These are phyloP conservation scores for Cutaneotrichosporon cutaneum DNA, from an alignment of 1,284 basidiomycete genomes.

Conservation along the genomic window DNA sequence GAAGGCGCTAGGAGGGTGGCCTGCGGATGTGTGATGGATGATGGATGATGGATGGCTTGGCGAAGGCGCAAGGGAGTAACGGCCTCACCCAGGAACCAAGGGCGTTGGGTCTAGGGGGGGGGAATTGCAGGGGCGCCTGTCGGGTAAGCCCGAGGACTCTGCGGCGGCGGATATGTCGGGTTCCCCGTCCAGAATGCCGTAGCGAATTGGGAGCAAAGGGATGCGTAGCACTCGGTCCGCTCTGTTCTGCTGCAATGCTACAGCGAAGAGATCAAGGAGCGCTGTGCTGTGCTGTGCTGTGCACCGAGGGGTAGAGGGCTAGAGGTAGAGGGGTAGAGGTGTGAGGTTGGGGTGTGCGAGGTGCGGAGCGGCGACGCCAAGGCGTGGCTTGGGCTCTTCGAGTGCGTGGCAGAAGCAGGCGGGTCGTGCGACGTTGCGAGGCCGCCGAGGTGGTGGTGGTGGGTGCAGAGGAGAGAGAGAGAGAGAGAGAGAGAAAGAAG, in stretches of 20 bases:
- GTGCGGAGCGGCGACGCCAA: not conserved
- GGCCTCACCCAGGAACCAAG: not conserved
- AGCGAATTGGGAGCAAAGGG: not conserved
- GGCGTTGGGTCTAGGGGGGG: not conserved
- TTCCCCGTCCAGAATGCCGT: not conserved
- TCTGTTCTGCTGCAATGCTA: not conserved
- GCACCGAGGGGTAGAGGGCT: not conserved
- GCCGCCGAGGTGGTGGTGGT: not conserved
- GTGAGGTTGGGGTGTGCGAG: not conserved
- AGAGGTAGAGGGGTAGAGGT: not conserved
- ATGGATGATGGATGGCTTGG: slow-evolving; percentile 2
- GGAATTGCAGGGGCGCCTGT: not conserved
- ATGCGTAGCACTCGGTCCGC: not conserved
- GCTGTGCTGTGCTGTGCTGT: too few relatives aligned
- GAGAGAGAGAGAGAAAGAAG: not conserved
- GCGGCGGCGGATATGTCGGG: not conserved
- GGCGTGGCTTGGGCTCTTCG: not conserved
- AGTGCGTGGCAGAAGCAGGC: not conserved
- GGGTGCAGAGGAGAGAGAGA: not conserved
- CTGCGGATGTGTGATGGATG: too few relatives aligned
- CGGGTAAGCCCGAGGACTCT: not conserved
- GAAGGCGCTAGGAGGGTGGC: too few relatives aligned
- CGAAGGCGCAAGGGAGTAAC: not conserved
- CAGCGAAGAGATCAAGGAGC: not conserved
- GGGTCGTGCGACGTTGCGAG: not conserved